Conservation (phyloP, 306 rosid species). For the Hippophae gyantsensis region DNA sequence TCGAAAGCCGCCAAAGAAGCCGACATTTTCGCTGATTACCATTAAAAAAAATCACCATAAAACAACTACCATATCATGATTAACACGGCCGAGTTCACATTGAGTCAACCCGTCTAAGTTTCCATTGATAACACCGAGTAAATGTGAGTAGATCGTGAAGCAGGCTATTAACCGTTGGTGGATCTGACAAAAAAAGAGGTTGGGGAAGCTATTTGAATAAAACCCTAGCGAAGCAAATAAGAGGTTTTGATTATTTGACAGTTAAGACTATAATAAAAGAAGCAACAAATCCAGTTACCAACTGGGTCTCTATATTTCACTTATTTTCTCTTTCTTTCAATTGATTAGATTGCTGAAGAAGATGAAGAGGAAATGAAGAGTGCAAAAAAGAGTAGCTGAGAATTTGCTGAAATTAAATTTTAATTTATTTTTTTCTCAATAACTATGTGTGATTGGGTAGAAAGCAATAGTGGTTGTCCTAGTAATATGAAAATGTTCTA, state of each 20-base stretch:
- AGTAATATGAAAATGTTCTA: slow-evolving; percentile 12
- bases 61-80: slow-evolving; percentile 10
- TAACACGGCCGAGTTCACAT: background rate
- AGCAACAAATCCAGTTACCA: slow-evolving; percentile 17
- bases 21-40: slow-evolving; percentile 61
- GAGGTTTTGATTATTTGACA: slow-evolving; percentile 6
- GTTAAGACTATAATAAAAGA: slow-evolving; percentile 1
- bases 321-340: background rate
- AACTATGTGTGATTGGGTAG: slow-evolving; percentile 45
- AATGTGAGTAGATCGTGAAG: slow-evolving; percentile 1
- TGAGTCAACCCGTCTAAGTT: background rate
- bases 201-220: background rate
- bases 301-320: background rate
- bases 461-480: slow-evolving; percentile 42
- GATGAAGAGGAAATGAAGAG: background rate
- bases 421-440: slow-evolving; percentile 10
- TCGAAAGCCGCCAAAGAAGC: slow-evolving; percentile 83
- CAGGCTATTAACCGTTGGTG: background rate
- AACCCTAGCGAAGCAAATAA: slow-evolving; percentile 7
- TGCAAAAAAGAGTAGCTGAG: background rate
- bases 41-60: slow-evolving; percentile 10
- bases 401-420: slow-evolving; percentile 1
- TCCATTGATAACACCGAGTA: no score
- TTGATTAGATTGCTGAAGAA: slow-evolving; percentile 12
- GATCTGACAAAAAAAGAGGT: slow-evolving; percentile 2